Evolutionary conservation across 371 early-diverging fungal species (phyloP).

Genomic region (Rhizopus arrhizus): DNA sequence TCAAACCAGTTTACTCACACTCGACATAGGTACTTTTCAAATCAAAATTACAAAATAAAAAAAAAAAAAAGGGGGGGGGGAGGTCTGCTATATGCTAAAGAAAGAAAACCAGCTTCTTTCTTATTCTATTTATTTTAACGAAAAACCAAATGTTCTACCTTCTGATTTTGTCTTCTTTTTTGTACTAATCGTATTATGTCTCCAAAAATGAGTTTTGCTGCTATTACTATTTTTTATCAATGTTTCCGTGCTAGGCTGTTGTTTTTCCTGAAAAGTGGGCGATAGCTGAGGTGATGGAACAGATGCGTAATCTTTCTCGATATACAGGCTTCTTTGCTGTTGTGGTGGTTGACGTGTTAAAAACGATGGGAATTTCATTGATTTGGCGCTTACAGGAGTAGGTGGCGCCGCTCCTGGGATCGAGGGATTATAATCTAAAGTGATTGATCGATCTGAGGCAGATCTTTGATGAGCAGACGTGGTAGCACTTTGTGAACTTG

Average conservation of each 20-base stretch:
- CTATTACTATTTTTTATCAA: not conserved
- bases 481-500: not conserved
- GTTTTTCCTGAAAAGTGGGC: conserved; percentile 3
- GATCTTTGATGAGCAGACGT: conserved; percentile 4
- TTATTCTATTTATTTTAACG: conserved; percentile 13
- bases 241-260: not conserved
- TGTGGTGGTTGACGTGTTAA: conserved; percentile 14
- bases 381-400: not conserved
- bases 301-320: conserved; percentile 7
- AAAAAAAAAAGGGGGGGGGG: conserved; percentile 14
- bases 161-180: conserved; percentile 5
- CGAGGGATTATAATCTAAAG: conserved; percentile 6
- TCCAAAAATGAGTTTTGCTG: conserved; percentile 18
- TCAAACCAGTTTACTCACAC: not conserved
- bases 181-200: conserved; percentile 10
- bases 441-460: conserved; percentile 15
- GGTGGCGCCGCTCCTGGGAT: not conserved
- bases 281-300: conserved; percentile 5
- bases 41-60: conserved; percentile 58
- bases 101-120: conserved; percentile 10
- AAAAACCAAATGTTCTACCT: conserved; percentile 10
- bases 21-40: conserved; percentile 73
- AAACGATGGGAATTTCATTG: conserved; percentile 21
- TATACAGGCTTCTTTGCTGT: not conserved
- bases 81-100: not conserved